Evolutionary conservation across 164 flowering plant genomes (phyloP).

Genomic region (Sedum album): DNA sequence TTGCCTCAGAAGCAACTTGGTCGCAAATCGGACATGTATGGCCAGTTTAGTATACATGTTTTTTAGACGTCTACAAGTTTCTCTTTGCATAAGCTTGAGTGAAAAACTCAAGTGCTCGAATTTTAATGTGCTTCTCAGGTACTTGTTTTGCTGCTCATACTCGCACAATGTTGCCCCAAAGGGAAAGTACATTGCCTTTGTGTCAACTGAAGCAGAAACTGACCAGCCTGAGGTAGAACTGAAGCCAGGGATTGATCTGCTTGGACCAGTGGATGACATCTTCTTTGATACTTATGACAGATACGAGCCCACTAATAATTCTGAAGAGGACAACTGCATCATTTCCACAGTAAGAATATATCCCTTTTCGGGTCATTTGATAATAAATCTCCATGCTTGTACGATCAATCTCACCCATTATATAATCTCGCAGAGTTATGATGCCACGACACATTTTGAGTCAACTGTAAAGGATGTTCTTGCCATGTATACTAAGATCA

Average conservation of each 20-base stretch:
- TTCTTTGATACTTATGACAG: conserved; percentile 84
- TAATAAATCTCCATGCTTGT: not conserved
- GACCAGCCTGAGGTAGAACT: conserved; percentile 77
- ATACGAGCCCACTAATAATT: conserved; percentile 59
- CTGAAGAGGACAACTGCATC: conserved; percentile 59
- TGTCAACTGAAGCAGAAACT: conserved; percentile 87
- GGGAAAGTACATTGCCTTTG: conserved; percentile 91
- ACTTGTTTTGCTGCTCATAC: conserved; percentile 90
- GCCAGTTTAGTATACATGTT: not conserved
- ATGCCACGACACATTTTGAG: conserved; percentile 80
- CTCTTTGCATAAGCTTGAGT: too few species aligned
- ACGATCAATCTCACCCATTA: not conserved
- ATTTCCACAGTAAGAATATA: conserved; percentile 58
- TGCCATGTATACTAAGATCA: conserved; percentile 63
- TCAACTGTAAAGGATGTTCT: conserved; percentile 70
- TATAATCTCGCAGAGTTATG: conserved; percentile 65
- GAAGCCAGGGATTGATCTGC: conserved; percentile 82
- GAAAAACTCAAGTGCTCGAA: too few species aligned
- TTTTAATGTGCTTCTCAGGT: conserved; percentile 35
- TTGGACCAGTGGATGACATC: conserved; percentile 81
- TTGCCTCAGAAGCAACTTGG: conserved; percentile 96
- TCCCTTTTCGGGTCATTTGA: not conserved
- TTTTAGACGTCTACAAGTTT: too few species aligned
- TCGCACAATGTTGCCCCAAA: conserved; percentile 96
- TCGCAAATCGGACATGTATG: conserved; percentile 94